phyloP scores from a whole-genome alignment of 441 rosid species.

The Rhodomyrtus psidioides region DNA sequence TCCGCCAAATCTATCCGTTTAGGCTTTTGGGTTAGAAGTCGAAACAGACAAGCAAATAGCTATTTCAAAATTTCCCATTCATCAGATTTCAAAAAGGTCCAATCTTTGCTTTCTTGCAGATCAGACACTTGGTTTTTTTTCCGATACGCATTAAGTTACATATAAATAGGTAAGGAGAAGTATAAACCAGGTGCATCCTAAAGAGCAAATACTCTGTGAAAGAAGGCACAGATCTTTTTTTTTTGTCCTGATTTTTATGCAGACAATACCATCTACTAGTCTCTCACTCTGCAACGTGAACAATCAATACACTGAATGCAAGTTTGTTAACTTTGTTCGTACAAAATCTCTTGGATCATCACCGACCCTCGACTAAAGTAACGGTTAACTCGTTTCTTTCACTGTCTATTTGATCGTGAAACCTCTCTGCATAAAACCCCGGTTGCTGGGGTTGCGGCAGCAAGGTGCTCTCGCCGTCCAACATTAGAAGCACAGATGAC shows the following conservation, averaged over 20 bases:
- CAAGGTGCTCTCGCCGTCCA: not conserved
- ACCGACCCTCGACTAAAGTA: not conserved
- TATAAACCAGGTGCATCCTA: not conserved
- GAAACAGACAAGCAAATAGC: not conserved
- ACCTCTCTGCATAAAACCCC: slow-evolving; percentile 12
- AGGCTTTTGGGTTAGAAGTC: not conserved
- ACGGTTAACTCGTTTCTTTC: not conserved
- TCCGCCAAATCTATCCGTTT: not conserved
- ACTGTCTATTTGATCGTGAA: not conserved
- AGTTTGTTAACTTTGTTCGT: not conserved
- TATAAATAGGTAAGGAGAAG: not conserved
- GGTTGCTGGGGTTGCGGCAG: slow-evolving; percentile 12
- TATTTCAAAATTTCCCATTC: not conserved
- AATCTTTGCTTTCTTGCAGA: not conserved
- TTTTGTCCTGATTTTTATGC: not conserved
- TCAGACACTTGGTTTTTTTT: not conserved
- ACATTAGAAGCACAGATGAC: not conserved
- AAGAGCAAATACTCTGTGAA: not conserved
- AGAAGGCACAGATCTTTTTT: not conserved
- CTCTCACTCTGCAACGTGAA: not conserved
- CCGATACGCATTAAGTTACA: not conserved
- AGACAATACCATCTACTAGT: not conserved
- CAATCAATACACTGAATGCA: not conserved
- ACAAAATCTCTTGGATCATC: not conserved
- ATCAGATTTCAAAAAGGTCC: not conserved